phyloP scores from a whole-genome alignment of 2,329 filamentous ascomycete species.

The Corinectria fuckeliana region DNA sequence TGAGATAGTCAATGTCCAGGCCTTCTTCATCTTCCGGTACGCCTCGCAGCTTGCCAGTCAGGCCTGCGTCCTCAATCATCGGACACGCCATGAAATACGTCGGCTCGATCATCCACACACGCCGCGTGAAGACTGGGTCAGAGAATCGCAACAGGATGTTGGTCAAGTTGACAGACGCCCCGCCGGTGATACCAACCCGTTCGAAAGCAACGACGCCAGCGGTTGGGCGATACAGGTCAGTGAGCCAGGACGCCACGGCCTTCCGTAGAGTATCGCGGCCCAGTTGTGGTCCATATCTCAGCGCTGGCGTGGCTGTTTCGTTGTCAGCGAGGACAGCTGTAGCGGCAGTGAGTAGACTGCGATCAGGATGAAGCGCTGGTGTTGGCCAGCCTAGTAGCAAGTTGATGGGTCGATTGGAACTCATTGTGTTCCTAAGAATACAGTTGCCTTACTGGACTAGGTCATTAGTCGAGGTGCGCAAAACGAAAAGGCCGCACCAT shows the following conservation, averaged over 20 bases:
- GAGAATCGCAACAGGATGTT: slow-evolving; percentile 69
- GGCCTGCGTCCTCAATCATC: slow-evolving; percentile 70
- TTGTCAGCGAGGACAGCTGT: background rate
- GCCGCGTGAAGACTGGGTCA: slow-evolving; percentile 67
- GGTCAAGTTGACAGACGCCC: slow-evolving; percentile 70
- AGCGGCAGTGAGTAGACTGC: background rate
- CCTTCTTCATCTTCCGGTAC: slow-evolving; percentile 61
- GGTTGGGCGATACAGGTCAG: background rate
- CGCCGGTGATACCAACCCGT: slow-evolving; percentile 65
- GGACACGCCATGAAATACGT: slow-evolving; percentile 70
- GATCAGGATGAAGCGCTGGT: background rate
- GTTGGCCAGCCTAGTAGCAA: slow-evolving; percentile 4
- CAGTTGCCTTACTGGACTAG: background rate
- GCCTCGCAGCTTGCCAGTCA: slow-evolving; percentile 61
- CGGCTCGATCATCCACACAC: slow-evolving; percentile 70
- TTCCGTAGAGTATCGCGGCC: background rate
- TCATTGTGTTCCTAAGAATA: background rate
- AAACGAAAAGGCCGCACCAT: background rate
- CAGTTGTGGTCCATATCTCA: slow-evolving; percentile 6
- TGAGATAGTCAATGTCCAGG: background rate
- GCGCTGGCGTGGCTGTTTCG: background rate
- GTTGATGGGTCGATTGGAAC: background rate
- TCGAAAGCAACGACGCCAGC: background rate
- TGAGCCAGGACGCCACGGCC: background rate
- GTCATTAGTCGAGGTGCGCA: background rate